phyloP scores from a whole-genome alignment of 2,329 filamentous ascomycete species.

The Aulographum hederae region DNA sequence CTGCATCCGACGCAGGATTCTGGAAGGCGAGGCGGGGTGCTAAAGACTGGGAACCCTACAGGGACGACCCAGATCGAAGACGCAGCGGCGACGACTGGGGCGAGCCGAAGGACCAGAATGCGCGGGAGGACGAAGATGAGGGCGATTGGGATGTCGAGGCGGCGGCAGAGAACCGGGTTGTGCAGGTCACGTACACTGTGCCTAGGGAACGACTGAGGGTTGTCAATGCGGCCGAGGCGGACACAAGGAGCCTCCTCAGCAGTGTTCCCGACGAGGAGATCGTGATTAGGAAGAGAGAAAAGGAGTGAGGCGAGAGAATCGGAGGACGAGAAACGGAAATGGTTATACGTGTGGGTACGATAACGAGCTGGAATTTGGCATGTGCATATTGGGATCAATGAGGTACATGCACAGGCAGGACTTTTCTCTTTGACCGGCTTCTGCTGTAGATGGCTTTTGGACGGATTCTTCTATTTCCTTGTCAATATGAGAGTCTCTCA shows the following conservation, averaged over 20 bases:
- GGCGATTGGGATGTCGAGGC: conserved; percentile 34
- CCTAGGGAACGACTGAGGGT: conserved; percentile 72
- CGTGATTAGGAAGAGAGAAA: too few species aligned
- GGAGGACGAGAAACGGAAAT: too few species aligned
- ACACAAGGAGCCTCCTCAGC: conserved; percentile 9
- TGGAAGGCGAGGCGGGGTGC: conserved; percentile 31
- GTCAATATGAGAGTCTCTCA: too few species aligned
- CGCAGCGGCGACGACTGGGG: conserved; percentile 19
- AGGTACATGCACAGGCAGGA: too few species aligned
- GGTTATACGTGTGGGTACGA: too few species aligned
- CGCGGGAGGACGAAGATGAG: conserved; percentile 12
- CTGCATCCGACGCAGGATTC: conserved; percentile 29
- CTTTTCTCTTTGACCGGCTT: too few species aligned
- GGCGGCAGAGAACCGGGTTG: conserved; percentile 25
- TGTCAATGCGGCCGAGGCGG: conserved; percentile 54
- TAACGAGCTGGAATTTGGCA: too few species aligned
- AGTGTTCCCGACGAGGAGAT: too few species aligned
- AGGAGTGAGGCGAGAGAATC: too few species aligned
- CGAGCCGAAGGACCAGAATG: conserved; percentile 14
- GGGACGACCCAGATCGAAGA: conserved; percentile 9
- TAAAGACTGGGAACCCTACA: conserved; percentile 24
- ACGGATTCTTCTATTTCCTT: too few species aligned
- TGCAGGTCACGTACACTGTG: conserved; percentile 72
- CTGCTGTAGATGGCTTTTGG: too few species aligned
- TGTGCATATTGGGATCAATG: too few species aligned